Evolutionary conservation across 176 grass and related monocot species (phyloP).

Genomic region (Puya raimondii): DNA sequence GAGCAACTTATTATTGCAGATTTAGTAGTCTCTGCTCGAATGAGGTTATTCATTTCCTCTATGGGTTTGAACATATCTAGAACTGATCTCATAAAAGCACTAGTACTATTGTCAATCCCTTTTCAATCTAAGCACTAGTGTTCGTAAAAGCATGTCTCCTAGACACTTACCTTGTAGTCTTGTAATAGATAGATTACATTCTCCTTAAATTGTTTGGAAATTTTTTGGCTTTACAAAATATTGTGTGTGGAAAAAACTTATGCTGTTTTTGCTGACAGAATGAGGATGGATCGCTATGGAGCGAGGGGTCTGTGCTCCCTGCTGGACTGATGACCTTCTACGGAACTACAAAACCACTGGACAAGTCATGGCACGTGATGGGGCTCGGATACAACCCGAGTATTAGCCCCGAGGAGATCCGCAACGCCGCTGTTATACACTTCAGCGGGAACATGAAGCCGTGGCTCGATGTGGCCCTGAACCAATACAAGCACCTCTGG

Average conservation of each 20-base stretch:
- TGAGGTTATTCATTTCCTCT: too few relatives aligned
- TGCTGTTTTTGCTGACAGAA: slow-evolving; percentile 35
- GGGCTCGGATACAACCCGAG: slow-evolving; percentile 90
- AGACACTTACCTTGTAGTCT: too few relatives aligned
- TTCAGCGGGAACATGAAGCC: slow-evolving; percentile 99
- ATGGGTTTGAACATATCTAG: too few relatives aligned
- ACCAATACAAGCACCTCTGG: slow-evolving; percentile 95
- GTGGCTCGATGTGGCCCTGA: slow-evolving; percentile 93
- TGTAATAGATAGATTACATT: too few relatives aligned
- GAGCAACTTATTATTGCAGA: too few relatives aligned
- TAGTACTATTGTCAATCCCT: too few relatives aligned
- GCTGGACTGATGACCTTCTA: slow-evolving; percentile 81
- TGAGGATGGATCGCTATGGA: slow-evolving; percentile 73
- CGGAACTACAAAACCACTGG: slow-evolving; percentile 71
- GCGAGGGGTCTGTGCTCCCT: slow-evolving; percentile 51
- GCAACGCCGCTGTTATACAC: slow-evolving; percentile 65
- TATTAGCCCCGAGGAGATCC: slow-evolving; percentile 73
- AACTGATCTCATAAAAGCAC: too few relatives aligned
- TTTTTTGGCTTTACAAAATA: too few relatives aligned
- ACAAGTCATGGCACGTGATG: slow-evolving; percentile 92
- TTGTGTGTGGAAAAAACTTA: neutral
- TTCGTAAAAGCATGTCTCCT: too few relatives aligned
- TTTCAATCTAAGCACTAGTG: too few relatives aligned
- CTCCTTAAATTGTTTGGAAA: too few relatives aligned
- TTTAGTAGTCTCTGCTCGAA: too few relatives aligned